Conservation (phyloP, 257 asterid species). For the Plectranthus barbatus region DNA sequence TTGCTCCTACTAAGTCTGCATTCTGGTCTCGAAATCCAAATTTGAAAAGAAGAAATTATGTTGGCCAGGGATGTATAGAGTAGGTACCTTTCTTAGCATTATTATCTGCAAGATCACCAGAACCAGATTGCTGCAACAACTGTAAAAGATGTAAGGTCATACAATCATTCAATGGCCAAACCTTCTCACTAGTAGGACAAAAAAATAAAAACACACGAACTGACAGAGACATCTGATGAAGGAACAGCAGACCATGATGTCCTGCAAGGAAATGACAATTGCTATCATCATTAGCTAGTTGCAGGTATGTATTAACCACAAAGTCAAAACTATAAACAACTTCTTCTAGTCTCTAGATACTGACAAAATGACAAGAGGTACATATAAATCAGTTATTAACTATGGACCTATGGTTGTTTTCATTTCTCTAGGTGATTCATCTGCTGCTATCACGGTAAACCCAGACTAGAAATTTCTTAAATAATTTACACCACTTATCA, state of each 20-base stretch:
- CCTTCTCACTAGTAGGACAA: neutral
- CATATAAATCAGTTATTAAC: neutral
- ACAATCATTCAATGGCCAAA: neutral
- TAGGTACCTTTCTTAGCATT: constrained; percentile 44
- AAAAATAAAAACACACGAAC: constrained; percentile 15
- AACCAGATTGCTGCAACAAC: constrained; percentile 33
- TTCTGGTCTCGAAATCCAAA: neutral
- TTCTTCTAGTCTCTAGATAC: neutral
- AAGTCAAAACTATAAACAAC: neutral
- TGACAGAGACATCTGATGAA: constrained; percentile 46
- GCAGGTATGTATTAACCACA: neutral
- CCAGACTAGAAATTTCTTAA: neutral
- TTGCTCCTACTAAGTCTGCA: constrained; percentile 2
- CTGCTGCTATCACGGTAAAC: neutral
- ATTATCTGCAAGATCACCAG: constrained; percentile 31
- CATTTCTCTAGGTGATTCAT: neutral
- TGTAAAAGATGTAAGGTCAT: constrained; percentile 12
- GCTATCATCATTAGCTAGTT: constrained; percentile 3
- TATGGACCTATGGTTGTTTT: neutral
- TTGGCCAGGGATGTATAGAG: neutral
- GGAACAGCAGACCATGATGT: constrained; percentile 68
- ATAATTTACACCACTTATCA: neutral
- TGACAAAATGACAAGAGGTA: neutral
- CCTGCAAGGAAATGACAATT: constrained; percentile 36
- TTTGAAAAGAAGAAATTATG: constrained; percentile 3